phyloP scores from a whole-genome alignment of 73 alveolate genomes.

The Durusdinium trenchii region DNA sequence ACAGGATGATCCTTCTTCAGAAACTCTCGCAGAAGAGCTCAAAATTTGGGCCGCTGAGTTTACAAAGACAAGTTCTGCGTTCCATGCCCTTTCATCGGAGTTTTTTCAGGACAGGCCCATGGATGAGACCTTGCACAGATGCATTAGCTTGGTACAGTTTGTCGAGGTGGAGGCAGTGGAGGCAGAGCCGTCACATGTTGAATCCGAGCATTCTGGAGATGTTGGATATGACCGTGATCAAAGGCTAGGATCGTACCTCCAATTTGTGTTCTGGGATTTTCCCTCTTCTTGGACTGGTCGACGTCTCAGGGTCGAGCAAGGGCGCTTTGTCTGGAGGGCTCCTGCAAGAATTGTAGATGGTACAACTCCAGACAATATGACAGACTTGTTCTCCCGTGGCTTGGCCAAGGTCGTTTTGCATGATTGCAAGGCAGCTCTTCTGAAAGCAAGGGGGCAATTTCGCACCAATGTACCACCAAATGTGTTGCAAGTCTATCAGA shows the following conservation, averaged over 20 bases:
- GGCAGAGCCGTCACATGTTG: not conserved
- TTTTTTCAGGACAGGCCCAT: not conserved
- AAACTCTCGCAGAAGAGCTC: not conserved
- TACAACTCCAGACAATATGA: not conserved
- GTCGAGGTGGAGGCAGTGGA: not conserved
- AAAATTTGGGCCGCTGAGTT: not conserved
- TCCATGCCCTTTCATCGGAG: not conserved
- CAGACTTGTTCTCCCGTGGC: not conserved
- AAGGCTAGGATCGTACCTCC: not conserved
- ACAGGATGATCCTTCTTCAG: not conserved
- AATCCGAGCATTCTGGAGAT: not conserved
- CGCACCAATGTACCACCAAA: not conserved
- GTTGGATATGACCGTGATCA: too few relatives aligned
- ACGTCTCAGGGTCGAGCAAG: not conserved
- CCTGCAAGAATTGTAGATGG: not conserved
- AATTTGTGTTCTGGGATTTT: not conserved
- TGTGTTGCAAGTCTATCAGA: not conserved
- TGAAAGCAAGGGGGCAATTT: not conserved
- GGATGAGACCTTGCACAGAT: not conserved
- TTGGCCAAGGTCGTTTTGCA: not conserved
- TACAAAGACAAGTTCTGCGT: not conserved
- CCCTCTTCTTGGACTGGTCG: not conserved
- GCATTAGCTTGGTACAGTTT: not conserved
- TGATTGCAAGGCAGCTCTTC: not conserved
- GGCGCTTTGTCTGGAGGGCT: not conserved